These are phyloP conservation scores for Fusarium piperis DNA, from an alignment of 2,329 filamentous ascomycete species.

Conservation along the genomic window DNA sequence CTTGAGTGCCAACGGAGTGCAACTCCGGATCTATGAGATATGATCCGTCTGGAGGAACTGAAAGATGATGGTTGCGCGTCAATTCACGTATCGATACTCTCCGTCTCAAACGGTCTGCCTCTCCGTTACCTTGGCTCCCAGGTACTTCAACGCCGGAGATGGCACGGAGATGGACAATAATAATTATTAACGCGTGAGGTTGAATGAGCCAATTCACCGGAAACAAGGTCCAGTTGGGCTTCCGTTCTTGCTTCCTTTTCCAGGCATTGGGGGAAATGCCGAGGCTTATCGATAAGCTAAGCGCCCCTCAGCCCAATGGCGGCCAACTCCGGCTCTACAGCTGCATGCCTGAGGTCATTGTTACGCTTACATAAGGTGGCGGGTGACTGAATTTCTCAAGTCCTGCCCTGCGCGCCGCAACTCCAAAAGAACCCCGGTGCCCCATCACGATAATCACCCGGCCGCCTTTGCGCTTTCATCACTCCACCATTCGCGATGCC, in stretches of 20 bases:
- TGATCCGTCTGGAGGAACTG: background rate
- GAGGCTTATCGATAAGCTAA: slow-evolving; percentile 43
- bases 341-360: slow-evolving; percentile 15
- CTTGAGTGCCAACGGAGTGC: background rate
- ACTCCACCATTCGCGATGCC: slow-evolving; percentile 65
- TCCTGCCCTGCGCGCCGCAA: slow-evolving; percentile 30
- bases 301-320: slow-evolving; percentile 20
- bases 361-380: slow-evolving; percentile 41
- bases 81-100: background rate
- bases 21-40: background rate
- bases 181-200: background rate
- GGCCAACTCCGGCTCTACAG: slow-evolving; percentile 20
- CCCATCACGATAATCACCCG: slow-evolving; percentile 29
- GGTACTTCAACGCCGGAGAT: background rate
- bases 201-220: background rate
- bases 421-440: slow-evolving; percentile 34
- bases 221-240: background rate
- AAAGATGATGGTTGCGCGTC: background rate
- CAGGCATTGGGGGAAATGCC: background rate
- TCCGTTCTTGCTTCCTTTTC: background rate
- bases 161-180: background rate
- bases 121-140: background rate
- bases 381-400: slow-evolving; percentile 38
- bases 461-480: slow-evolving; percentile 30
- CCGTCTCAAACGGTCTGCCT: background rate